These are phyloP conservation scores for Alternaria sp. DNA, from an alignment of 2,329 filamentous ascomycete species.

Conservation along the genomic window DNA sequence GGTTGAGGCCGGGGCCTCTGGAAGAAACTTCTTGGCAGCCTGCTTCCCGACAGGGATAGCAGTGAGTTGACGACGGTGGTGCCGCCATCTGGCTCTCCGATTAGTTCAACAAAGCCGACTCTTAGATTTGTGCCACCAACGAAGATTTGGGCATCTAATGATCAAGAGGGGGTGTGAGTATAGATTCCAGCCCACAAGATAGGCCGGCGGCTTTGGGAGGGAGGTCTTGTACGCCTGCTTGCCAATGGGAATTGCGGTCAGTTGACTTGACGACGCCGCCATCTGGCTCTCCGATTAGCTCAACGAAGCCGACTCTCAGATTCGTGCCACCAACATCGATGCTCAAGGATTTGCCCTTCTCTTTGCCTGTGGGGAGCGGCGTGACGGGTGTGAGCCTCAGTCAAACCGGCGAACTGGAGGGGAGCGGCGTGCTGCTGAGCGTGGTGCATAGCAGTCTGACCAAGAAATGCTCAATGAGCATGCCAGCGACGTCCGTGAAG, in stretches of 20 bases:
- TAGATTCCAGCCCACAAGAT: slow-evolving; percentile 13
- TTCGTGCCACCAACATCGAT: slow-evolving; percentile 69
- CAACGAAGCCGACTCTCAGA: slow-evolving; percentile 70
- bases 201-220: slow-evolving; percentile 18
- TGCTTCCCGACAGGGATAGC: slow-evolving; percentile 7
- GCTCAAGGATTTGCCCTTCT: slow-evolving; percentile 64
- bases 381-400: slow-evolving; percentile 44
- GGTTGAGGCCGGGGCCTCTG: slow-evolving; percentile 36
- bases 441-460: slow-evolving; percentile 32
- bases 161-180: slow-evolving; percentile 33
- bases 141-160: slow-evolving; percentile 27
- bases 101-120: slow-evolving; percentile 70
- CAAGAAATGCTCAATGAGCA: slow-evolving; percentile 46
- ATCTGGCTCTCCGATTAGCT: slow-evolving; percentile 59
- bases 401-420: slow-evolving; percentile 14
- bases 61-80: neutral
- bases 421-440: slow-evolving; percentile 24
- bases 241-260: slow-evolving; percentile 1
- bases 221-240: slow-evolving; percentile 12
- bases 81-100: slow-evolving; percentile 51
- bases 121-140: slow-evolving; percentile 73
- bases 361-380: slow-evolving; percentile 37
- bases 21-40: slow-evolving; percentile 15
- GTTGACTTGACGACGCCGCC: slow-evolving; percentile 8
- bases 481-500: neutral